These are phyloP conservation scores for Elongisporangium undulatum DNA, from an alignment of 352 stramenopile species.

Conservation along the genomic window DNA sequence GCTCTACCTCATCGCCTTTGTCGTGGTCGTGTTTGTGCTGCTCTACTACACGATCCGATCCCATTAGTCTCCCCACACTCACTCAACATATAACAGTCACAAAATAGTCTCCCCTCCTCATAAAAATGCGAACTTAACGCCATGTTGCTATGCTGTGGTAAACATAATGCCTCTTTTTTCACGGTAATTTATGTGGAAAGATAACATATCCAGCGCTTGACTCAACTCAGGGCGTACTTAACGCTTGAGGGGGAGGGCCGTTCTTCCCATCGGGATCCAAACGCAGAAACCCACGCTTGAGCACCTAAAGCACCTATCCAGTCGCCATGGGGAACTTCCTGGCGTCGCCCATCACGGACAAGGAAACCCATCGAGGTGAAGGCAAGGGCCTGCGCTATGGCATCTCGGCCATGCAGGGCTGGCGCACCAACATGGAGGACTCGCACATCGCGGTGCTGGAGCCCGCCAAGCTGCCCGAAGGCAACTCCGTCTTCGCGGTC, in stretches of 20 bases:
- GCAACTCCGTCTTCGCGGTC: slow-evolving; percentile 70
- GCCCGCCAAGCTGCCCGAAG: slow-evolving; percentile 29
- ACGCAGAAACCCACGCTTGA: neutral
- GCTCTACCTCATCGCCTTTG: slow-evolving; percentile 82
- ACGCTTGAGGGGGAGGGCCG: neutral
- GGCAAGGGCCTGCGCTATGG: slow-evolving; percentile 61
- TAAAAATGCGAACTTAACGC: neutral
- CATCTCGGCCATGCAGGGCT: slow-evolving; percentile 77
- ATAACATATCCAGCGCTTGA: neutral
- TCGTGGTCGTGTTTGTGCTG: slow-evolving; percentile 82
- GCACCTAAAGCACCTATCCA: slow-evolving; percentile 2
- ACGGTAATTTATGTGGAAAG: neutral
- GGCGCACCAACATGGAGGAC: slow-evolving; percentile 83
- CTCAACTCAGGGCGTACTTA: neutral
- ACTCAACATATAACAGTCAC: slow-evolving; percentile 9
- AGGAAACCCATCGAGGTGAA: slow-evolving; percentile 48
- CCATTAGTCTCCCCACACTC: slow-evolving; percentile 31
- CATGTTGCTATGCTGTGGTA: neutral
- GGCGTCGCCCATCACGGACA: slow-evolving; percentile 68
- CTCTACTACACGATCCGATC: slow-evolving; percentile 80
- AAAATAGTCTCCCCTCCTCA: no score
- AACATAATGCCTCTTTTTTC: neutral
- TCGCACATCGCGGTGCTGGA: slow-evolving; percentile 60
- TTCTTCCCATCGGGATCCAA: neutral
- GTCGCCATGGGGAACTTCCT: slow-evolving; percentile 79